Percentiles rank a stretch among this genome's conserved stretches.
phyloP scores from a whole-genome alignment of 2,329 filamentous ascomycete species.

The Alternaria burnsii region DNA sequence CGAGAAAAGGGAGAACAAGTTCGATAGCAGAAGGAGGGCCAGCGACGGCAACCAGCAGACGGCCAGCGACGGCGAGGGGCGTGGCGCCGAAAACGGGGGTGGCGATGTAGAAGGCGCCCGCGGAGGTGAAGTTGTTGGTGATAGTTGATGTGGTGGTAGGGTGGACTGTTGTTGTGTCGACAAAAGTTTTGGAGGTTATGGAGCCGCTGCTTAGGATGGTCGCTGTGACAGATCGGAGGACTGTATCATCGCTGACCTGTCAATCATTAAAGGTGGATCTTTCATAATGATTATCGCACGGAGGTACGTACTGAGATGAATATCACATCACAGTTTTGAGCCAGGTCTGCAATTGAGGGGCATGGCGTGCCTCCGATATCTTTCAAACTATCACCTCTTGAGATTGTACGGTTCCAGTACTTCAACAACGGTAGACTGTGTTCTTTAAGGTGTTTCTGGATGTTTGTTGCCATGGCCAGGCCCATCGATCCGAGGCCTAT shows the following conservation, averaged over 20 bases:
- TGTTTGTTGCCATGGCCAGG: conserved; percentile 59
- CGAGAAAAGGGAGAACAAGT: conserved; percentile 51
- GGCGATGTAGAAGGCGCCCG: conserved; percentile 53
- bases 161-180: conserved; percentile 63
- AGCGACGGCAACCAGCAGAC: conserved; percentile 58
- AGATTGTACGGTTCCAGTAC: conserved; percentile 60
- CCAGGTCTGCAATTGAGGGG: conserved; percentile 25
- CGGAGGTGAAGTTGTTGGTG: conserved; percentile 34
- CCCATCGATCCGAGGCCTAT: conserved; percentile 63
- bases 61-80: conserved; percentile 57
- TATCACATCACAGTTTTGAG: conserved; percentile 31
- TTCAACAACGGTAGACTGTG: conserved; percentile 37
- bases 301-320: conserved; percentile 47
- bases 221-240: conserved; percentile 46
- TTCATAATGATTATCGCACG: conserved; percentile 33
- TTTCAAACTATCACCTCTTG: conserved; percentile 52
- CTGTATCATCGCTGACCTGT: conserved; percentile 54
- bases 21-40: conserved; percentile 52
- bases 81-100: conserved; percentile 62
- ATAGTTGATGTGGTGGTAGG: conserved; percentile 53
- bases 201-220: conserved; percentile 29
- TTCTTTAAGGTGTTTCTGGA: conserved; percentile 54
- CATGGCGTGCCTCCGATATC: conserved; percentile 30
- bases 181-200: conserved; percentile 53
- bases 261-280: not conserved